These are phyloP conservation scores for Xylaria nigripes DNA, from an alignment of 495 filamentous ascomycete genomes.

Conservation along the genomic window DNA sequence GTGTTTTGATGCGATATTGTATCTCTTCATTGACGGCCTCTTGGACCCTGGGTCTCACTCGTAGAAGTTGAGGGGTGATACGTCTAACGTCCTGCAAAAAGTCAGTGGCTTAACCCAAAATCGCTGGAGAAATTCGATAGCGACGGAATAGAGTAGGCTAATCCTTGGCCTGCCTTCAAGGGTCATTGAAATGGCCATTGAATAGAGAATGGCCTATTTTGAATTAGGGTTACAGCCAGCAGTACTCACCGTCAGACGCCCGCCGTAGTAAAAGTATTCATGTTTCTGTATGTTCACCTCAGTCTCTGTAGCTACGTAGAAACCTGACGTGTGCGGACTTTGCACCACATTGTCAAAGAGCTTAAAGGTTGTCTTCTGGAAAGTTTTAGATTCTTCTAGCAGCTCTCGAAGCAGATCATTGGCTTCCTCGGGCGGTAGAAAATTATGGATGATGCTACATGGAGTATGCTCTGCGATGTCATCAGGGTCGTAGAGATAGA, in stretches of 20 bases:
- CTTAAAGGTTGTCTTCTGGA: slow-evolving; percentile 64
- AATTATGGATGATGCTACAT: slow-evolving; percentile 87
- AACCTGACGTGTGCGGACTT: slow-evolving; percentile 68
- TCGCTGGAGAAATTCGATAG: background rate
- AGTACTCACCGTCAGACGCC: slow-evolving; percentile 45
- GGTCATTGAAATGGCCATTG: background rate
- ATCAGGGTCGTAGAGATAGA: slow-evolving; percentile 70
- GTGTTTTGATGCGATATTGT: slow-evolving; percentile 50
- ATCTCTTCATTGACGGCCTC: slow-evolving; percentile 68
- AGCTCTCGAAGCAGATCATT: slow-evolving; percentile 67
- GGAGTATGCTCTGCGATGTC: slow-evolving; percentile 76
- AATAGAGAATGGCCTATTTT: background rate
- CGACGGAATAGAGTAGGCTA: background rate
- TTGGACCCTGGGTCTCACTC: slow-evolving; percentile 58
- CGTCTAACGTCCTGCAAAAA: slow-evolving; percentile 56
- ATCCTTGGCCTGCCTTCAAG: background rate
- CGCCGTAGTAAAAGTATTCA: slow-evolving; percentile 80
- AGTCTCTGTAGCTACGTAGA: slow-evolving; percentile 67
- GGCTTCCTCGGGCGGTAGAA: slow-evolving; percentile 63
- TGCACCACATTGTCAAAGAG: slow-evolving; percentile 78
- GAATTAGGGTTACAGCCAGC: background rate
- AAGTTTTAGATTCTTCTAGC: slow-evolving; percentile 66
- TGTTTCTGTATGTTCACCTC: slow-evolving; percentile 57
- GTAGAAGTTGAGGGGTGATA: slow-evolving; percentile 60
- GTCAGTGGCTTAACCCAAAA: background rate